Evolutionary conservation across 305 asterid species (phyloP).

Genomic region (Fraxinus baroniana): DNA sequence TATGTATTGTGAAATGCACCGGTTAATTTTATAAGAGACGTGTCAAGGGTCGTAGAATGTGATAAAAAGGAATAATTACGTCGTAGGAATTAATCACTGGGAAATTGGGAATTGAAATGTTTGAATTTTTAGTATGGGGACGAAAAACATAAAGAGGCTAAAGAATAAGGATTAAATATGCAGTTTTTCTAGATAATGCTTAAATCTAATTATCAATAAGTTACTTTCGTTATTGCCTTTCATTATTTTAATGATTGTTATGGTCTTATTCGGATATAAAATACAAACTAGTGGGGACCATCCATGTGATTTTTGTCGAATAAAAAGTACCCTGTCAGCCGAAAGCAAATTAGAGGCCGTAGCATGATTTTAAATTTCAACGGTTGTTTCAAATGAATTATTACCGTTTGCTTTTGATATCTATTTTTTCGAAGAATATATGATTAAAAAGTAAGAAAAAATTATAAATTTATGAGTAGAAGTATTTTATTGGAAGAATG

Average conservation of each 20-base stretch:
- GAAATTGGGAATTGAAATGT: neutral
- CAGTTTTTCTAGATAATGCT: neutral
- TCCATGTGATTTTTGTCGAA: constrained; percentile 17
- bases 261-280: neutral
- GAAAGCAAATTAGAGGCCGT: constrained; percentile 20
- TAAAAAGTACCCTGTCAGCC: constrained; percentile 37
- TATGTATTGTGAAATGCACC: neutral
- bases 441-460: too few species aligned
- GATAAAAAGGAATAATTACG: neutral
- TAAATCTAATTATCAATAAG: neutral
- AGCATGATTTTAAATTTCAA: neutral
- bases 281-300: neutral
- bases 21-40: neutral
- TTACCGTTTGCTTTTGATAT: neutral
- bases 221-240: neutral
- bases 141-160: neutral
- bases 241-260: neutral
- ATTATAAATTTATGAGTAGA: too few species aligned
- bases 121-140: neutral
- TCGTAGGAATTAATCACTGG: neutral
- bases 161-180: neutral
- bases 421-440: neutral
- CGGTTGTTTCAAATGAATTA: neutral
- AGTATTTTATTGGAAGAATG: too few species aligned
- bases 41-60: neutral